These are phyloP conservation scores for Pleurotus djamor DNA, from an alignment of 768 basidiomycete species.

Conservation along the genomic window DNA sequence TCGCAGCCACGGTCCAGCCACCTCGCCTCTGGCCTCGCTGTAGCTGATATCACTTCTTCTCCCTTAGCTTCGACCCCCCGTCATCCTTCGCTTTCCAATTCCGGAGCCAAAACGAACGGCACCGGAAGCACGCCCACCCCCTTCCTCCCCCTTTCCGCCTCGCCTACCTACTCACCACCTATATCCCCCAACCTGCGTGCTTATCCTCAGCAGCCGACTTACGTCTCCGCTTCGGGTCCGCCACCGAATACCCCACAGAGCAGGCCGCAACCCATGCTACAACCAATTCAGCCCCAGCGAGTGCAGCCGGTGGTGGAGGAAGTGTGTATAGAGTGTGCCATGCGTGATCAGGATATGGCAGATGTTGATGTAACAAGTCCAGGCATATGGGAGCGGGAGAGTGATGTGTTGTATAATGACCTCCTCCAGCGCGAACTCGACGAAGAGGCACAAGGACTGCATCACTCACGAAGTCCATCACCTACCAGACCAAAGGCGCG, in stretches of 20 bases:
- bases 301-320: slow-evolving; percentile 68
- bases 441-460: slow-evolving; percentile 50
- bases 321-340: slow-evolving; percentile 94
- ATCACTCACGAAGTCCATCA: slow-evolving; percentile 20
- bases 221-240: slow-evolving; percentile 61
- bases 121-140: slow-evolving; percentile 38
- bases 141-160: slow-evolving; percentile 52
- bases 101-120: slow-evolving; percentile 27
- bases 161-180: slow-evolving; percentile 60
- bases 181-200: slow-evolving; percentile 58
- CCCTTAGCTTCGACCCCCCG: slow-evolving; percentile 39
- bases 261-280: slow-evolving; percentile 45
- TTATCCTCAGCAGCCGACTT: slow-evolving; percentile 75
- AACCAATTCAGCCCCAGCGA: slow-evolving; percentile 27
- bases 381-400: slow-evolving; percentile 90
- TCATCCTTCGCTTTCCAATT: slow-evolving; percentile 41
- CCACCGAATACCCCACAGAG: slow-evolving; percentile 53
- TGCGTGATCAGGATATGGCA: slow-evolving; percentile 98
- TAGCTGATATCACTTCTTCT: slow-evolving; percentile 19
- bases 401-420: slow-evolving; percentile 81
- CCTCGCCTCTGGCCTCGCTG: slow-evolving; percentile 14
- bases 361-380: slow-evolving; percentile 87
- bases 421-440: slow-evolving; percentile 69
- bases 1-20: slow-evolving; percentile 21
- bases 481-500: slow-evolving; percentile 56